Conservation (phyloP, 1,139 yeast genomes). For the Debaryomycetaceae sp. region DNA sequence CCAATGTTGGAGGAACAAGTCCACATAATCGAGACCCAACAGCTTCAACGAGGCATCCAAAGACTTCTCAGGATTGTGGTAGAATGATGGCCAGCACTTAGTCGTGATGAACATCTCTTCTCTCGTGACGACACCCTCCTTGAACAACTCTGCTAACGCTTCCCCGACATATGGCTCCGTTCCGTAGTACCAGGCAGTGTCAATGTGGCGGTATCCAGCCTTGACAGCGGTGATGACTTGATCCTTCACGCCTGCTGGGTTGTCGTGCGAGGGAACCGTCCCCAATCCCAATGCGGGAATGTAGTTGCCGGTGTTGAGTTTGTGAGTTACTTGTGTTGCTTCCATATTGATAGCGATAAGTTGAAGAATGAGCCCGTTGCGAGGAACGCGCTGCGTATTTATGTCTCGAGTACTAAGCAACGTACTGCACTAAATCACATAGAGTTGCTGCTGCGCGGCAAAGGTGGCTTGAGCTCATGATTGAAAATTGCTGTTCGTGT, state of each 20-base stretch:
- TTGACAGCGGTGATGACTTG: conserved; percentile 37
- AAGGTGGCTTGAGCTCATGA: too few relatives aligned
- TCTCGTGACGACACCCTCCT: conserved; percentile 45
- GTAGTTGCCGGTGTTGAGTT: conserved; percentile 27
- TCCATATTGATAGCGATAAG: too few relatives aligned
- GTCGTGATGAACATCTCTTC: conserved; percentile 59
- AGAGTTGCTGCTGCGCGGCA: too few relatives aligned
- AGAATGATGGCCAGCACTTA: conserved; percentile 51
- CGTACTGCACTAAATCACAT: too few relatives aligned
- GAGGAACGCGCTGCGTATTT: too few relatives aligned
- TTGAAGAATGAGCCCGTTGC: too few relatives aligned
- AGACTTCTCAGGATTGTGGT: conserved; percentile 35
- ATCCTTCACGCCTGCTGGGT: conserved; percentile 28
- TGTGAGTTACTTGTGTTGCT: conserved; percentile 20
- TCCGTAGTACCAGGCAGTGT: conserved; percentile 47
- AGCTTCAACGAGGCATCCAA: conserved; percentile 30
- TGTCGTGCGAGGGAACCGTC: conserved; percentile 28
- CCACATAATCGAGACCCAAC: conserved; percentile 54
- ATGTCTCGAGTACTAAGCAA: too few relatives aligned
- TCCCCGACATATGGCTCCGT: conserved; percentile 48
- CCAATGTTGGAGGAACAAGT: conserved; percentile 60
- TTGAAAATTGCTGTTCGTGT: too few relatives aligned
- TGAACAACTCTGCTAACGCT: conserved; percentile 45
- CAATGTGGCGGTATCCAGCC: conserved; percentile 40
- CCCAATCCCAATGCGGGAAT: conserved; percentile 41